These are phyloP conservation scores for Rhododendron molle DNA, from an alignment of 148 eudicot species.

Conservation along the genomic window DNA sequence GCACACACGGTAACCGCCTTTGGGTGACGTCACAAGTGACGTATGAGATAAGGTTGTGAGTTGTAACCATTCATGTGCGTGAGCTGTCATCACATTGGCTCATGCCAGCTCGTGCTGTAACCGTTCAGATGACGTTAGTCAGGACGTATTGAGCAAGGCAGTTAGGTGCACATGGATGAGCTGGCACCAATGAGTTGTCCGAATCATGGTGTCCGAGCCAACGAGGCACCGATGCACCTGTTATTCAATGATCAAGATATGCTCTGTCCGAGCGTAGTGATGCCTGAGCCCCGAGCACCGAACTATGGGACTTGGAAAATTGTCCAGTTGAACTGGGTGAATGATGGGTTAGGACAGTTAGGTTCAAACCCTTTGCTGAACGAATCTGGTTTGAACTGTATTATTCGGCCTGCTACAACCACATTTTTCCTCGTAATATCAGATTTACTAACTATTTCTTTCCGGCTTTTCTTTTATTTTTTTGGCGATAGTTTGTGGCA, in stretches of 20 bases:
- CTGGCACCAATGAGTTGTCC: not conserved
- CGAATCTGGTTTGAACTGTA: not conserved
- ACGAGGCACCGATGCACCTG: not conserved
- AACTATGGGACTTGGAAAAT: no score
- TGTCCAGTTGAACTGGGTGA: not conserved
- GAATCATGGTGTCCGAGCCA: no score
- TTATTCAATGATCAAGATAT: not conserved
- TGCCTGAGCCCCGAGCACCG: no score
- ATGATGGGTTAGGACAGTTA: not conserved
- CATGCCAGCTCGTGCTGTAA: no score
- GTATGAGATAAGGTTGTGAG: no score
- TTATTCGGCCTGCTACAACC: not conserved
- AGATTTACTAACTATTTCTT: slow-evolving; percentile 10
- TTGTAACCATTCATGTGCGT: no score
- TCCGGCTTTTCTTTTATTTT: not conserved
- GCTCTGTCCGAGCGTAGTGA: not conserved
- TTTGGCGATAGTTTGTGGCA: slow-evolving; percentile 66
- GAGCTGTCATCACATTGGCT: no score
- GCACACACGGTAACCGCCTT: no score
- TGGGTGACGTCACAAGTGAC: no score
- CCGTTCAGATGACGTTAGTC: no score
- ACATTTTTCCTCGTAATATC: not conserved
- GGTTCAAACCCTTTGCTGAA: not conserved
- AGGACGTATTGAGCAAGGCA: not conserved
- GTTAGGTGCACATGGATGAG: not conserved